Conservation (phyloP, 345 rosid species). For the Carallia brachiata region DNA sequence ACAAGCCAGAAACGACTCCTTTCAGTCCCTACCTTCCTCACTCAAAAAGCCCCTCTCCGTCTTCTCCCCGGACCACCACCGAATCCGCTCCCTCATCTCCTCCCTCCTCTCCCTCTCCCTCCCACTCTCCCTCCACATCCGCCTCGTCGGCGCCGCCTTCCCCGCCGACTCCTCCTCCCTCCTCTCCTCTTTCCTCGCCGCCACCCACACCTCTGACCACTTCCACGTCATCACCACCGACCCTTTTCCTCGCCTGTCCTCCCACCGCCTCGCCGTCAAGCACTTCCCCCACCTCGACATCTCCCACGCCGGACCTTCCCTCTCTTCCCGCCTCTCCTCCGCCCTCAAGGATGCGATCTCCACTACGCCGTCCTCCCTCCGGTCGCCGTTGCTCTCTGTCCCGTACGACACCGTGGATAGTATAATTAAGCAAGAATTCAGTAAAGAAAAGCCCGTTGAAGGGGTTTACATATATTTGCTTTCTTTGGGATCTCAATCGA, state of each 20-base stretch:
- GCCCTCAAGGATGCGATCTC: constrained; percentile 43
- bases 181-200: constrained; percentile 24
- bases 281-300: constrained; percentile 32
- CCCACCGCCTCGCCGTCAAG: constrained; percentile 25
- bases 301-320: constrained; percentile 20
- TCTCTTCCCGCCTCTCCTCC: constrained; percentile 38
- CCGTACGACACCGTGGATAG: constrained; percentile 51
- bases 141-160: constrained; percentile 32
- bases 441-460: constrained; percentile 58
- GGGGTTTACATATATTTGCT: constrained; percentile 77
- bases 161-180: constrained; percentile 21
- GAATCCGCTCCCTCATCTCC: constrained; percentile 15
- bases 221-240: constrained; percentile 34
- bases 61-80: constrained; percentile 2
- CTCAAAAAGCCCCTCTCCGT: constrained; percentile 25
- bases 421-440: constrained; percentile 57
- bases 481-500: constrained; percentile 52
- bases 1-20: constrained; percentile 55
- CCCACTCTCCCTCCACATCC: constrained; percentile 25
- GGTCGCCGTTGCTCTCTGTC: constrained; percentile 58
- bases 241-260: constrained; percentile 4
- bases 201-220: constrained; percentile 22
- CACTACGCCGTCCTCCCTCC: constrained; percentile 50
- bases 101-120: constrained; percentile 27
- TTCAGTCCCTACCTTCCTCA: constrained; percentile 21